phyloP scores from a whole-genome alignment of 2,329 filamentous ascomycete species.

The Xylaria sp. region DNA sequence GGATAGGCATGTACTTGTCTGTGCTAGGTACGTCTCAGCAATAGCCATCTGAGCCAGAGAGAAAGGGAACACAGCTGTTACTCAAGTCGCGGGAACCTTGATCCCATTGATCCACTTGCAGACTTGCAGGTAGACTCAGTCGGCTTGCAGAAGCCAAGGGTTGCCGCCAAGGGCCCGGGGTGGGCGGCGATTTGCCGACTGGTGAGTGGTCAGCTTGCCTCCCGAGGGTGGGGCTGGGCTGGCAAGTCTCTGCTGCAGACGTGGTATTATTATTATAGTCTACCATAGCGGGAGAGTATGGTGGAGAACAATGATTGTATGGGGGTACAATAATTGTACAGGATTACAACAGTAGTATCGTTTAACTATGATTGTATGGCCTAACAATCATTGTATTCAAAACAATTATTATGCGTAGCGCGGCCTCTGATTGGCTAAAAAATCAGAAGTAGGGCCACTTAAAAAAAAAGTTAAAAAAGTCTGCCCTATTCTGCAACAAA shows the following conservation, averaged over 20 bases:
- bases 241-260: constrained; percentile 24
- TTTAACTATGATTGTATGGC: too few species aligned
- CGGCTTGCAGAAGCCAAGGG: constrained; percentile 41
- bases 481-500: too few species aligned
- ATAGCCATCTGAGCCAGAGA: neutral
- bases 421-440: too few species aligned
- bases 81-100: constrained; percentile 41
- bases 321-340: too few species aligned
- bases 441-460: too few species aligned
- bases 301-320: too few species aligned
- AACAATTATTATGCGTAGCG: too few species aligned
- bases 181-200: constrained; percentile 42
- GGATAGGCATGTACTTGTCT: neutral
- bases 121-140: constrained; percentile 15
- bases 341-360: too few species aligned
- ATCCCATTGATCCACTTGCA: constrained; percentile 35
- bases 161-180: constrained; percentile 38
- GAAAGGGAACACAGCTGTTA: constrained; percentile 30
- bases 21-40: neutral
- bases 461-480: too few species aligned
- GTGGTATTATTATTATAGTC: constrained; percentile 1
- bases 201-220: constrained; percentile 43
- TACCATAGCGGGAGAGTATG: too few species aligned
- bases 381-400: too few species aligned
- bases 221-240: constrained; percentile 41